phyloP scores from a whole-genome alignment of 2,329 filamentous ascomycete genomes.

The Acephala macrosclerotiorum region DNA sequence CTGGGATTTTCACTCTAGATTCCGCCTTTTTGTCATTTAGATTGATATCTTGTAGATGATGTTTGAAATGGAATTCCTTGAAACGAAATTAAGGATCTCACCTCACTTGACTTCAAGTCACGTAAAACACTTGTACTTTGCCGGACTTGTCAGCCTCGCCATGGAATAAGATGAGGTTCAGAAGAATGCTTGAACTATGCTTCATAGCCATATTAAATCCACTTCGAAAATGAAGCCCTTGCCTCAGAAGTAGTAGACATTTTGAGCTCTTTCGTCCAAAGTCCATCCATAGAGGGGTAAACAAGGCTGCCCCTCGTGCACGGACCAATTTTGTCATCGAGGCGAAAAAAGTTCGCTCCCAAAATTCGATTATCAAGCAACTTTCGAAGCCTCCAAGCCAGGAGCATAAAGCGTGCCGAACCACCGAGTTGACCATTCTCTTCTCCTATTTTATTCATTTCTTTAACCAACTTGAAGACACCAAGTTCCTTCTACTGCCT shows the following conservation, averaged over 20 bases:
- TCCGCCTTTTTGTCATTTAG: background rate
- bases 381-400: conserved; percentile 15
- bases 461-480: background rate
- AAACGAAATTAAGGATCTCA: background rate
- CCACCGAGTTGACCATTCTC: conserved; percentile 1
- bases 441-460: background rate
- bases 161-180: background rate
- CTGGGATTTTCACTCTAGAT: background rate
- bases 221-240: too few relatives aligned
- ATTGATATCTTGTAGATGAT: conserved; percentile 10
- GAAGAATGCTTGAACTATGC: background rate
- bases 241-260: background rate
- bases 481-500: background rate
- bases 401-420: conserved; percentile 16
- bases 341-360: conserved; percentile 22
- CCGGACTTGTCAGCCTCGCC: background rate
- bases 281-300: background rate
- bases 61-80: background rate
- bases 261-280: background rate
- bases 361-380: conserved; percentile 32
- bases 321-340: conserved; percentile 15
- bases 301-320: conserved; percentile 5
- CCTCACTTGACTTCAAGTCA: background rate
- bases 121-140: background rate
- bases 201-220: too few relatives aligned